These are phyloP conservation scores for Uncinocarpus reesii DNA, from an alignment of 2,329 filamentous ascomycete genomes.

Conservation along the genomic window DNA sequence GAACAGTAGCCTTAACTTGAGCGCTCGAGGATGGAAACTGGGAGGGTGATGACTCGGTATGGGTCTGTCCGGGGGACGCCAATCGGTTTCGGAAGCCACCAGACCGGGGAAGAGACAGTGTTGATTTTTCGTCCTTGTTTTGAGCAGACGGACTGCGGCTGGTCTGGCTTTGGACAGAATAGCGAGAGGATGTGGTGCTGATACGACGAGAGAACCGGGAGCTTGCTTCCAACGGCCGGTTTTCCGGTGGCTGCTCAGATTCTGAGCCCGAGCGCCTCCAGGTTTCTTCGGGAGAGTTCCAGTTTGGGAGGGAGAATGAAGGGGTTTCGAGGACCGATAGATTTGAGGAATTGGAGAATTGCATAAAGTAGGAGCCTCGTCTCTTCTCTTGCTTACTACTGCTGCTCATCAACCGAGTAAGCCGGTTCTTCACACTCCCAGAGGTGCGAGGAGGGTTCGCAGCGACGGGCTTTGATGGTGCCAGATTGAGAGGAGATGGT, in stretches of 20 bases:
- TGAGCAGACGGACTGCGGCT: not conserved
- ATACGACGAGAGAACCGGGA: not conserved
- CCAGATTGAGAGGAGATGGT: slow-evolving; percentile 6
- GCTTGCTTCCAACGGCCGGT: not conserved
- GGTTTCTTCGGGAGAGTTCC: slow-evolving; percentile 2
- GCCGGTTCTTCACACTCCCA: slow-evolving; percentile 10
- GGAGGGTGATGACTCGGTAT: not conserved
- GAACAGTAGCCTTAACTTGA: not conserved
- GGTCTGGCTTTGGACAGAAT: slow-evolving; percentile 1
- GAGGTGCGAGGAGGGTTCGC: not conserved
- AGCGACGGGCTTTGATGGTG: not conserved
- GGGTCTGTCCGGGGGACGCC: slow-evolving; percentile 1
- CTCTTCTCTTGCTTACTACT: slow-evolving; percentile 9
- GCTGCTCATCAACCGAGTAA: slow-evolving; percentile 11
- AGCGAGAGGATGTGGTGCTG: not conserved
- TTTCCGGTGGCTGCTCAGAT: not conserved
- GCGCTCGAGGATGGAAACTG: not conserved
- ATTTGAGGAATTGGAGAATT: not conserved
- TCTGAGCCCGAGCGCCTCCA: slow-evolving; percentile 1
- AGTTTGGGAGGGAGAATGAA: slow-evolving; percentile 7
- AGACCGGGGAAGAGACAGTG: not conserved
- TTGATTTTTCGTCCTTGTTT: not conserved
- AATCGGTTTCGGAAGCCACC: not conserved
- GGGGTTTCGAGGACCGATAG: slow-evolving; percentile 9
- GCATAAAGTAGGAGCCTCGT: slow-evolving; percentile 12